These are phyloP conservation scores for Penicillium salamii DNA, from an alignment of 495 filamentous ascomycete genomes.

Conservation along the genomic window DNA sequence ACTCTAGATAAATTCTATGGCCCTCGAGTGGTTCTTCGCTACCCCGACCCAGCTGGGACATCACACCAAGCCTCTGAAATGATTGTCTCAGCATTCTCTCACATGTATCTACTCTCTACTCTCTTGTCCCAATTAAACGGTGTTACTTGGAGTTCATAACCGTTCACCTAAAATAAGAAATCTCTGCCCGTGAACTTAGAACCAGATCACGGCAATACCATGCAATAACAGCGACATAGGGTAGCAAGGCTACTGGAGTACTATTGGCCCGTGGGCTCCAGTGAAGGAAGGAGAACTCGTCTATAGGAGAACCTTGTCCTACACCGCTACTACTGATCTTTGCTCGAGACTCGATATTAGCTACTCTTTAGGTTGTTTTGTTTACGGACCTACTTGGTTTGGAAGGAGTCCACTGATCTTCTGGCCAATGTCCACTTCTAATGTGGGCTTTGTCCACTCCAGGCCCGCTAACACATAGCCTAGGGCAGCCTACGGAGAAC, in stretches of 20 bases:
- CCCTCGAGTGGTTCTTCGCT: not conserved
- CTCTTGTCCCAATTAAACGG: constrained; percentile 2
- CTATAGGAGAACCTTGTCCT: no score
- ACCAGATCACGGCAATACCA: no score
- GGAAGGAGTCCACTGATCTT: not conserved
- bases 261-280: no score
- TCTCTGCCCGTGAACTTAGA: not conserved
- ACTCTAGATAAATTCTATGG: not conserved
- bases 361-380: not conserved
- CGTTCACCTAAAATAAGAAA: no score
- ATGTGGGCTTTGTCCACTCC: no score
- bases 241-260: no score
- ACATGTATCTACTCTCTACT: constrained; percentile 9
- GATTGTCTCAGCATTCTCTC: not conserved
- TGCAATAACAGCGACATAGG: no score
- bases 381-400: not conserved
- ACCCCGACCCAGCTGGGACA: not conserved
- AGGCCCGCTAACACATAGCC: no score
- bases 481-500: no score
- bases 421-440: not conserved
- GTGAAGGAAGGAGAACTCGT: no score
- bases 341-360: not conserved
- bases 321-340: not conserved
- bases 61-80: not conserved
- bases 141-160: not conserved